These are phyloP conservation scores for Citrus inodora DNA, from an alignment of 345 rosid genomes.

Conservation along the genomic window DNA sequence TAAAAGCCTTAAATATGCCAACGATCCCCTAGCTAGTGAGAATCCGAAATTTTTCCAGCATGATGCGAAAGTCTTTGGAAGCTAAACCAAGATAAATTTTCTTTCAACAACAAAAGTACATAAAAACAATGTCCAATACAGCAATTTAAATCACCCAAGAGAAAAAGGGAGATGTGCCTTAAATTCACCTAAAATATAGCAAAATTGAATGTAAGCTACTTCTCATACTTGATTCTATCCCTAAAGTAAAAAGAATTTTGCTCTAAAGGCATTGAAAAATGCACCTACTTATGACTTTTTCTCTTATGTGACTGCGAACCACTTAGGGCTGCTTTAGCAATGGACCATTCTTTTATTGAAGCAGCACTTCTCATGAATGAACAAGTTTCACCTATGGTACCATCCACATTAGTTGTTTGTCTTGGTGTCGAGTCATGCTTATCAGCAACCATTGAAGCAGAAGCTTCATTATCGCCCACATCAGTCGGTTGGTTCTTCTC, in stretches of 20 bases:
- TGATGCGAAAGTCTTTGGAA: background rate
- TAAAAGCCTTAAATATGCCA: background rate
- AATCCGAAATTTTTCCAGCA: background rate
- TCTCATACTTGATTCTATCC: background rate
- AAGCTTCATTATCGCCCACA: slow-evolving; percentile 12
- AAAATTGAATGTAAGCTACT: background rate
- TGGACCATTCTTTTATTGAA: slow-evolving; percentile 77
- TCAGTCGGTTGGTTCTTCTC: slow-evolving; percentile 16
- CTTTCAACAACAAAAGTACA: background rate
- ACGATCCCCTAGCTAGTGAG: background rate
- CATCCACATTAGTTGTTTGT: slow-evolving; percentile 8
- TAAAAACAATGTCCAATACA: background rate
- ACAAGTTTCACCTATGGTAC: slow-evolving; percentile 49
- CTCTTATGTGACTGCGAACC: slow-evolving; percentile 47
- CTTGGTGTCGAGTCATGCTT: slow-evolving; percentile 14
- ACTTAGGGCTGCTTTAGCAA: slow-evolving; percentile 54
- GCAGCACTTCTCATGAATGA: slow-evolving; percentile 66
- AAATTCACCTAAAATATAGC: background rate
- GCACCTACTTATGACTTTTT: slow-evolving; percentile 26
- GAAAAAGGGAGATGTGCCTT: background rate
- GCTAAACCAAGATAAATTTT: background rate
- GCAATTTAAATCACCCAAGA: background rate
- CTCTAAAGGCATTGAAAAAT: background rate
- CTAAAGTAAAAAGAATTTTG: too few species aligned
- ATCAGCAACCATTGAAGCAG: slow-evolving; percentile 20